A percentile compares a stretch with the other conserved stretches of the same genome.
phyloP scores from a whole-genome alignment of 345 rosid genomes.

The Citrus sp. region DNA sequence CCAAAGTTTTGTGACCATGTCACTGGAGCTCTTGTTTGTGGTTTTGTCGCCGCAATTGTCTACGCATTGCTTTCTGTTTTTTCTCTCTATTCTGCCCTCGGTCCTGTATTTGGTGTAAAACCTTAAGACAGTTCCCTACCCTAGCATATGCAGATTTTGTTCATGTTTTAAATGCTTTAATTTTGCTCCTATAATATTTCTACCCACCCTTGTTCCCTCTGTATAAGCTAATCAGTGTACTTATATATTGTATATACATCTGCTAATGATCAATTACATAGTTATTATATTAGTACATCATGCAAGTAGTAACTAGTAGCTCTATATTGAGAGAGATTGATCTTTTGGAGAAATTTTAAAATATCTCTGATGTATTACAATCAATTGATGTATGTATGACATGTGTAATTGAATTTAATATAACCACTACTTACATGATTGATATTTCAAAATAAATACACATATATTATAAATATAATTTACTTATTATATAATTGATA shows the following conservation, averaged over 20 bases:
- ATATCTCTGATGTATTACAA: rapidly evolving
- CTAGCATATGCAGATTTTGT: neutral
- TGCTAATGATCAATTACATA: neutral
- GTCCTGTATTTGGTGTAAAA: conserved; percentile 29
- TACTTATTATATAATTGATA: too few species aligned
- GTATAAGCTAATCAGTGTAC: neutral
- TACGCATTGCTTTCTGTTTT: conserved; percentile 36
- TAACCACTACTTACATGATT: rapidly evolving
- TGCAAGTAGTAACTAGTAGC: too few species aligned
- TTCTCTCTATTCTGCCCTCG: conserved; percentile 32
- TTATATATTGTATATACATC: neutral
- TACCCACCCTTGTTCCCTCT: neutral
- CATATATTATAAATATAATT: too few species aligned
- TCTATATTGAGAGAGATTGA: too few species aligned
- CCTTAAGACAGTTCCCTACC: conserved; percentile 13
- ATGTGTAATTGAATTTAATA: too few species aligned
- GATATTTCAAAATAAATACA: too few species aligned
- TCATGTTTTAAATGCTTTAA: neutral
- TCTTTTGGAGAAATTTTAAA: too few species aligned
- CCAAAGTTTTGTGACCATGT: conserved; percentile 43
- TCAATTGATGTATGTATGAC: too few species aligned
- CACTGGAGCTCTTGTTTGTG: conserved; percentile 39
- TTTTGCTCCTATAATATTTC: neutral
- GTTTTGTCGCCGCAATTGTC: conserved; percentile 33
- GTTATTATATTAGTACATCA: neutral